Base-by-base conservation (phyloP, 768 basidiomycete genomes). In the Russula sp. region DNA sequence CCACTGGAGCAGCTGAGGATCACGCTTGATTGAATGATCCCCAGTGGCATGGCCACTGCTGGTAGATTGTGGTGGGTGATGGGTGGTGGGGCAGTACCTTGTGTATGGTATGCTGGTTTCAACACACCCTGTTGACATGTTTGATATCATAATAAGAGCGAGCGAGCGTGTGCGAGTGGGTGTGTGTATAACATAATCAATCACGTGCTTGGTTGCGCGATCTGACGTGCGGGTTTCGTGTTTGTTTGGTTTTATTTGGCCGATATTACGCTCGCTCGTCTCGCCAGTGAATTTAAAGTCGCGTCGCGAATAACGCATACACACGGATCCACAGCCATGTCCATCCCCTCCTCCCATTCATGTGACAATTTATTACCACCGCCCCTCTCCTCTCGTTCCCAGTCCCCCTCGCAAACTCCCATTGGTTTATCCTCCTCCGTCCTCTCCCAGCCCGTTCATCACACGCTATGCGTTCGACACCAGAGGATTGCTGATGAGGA, bases 401-500 rank as follows among this genome's bases (percentile, higher is more conserved):
- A 29, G 75, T 87, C 38, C 81, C 80, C 53, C 7, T 11, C 61
- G n/a, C 48, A 11, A 29, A 39, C 14, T 65, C 67, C 42, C 65
- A 64, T 4, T 2, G 29, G 34, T 7, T 3, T 50, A 14, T n/a
- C 36, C 8, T 11, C 50, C 3, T 13, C 43, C 20, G 8, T 29
- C n/a, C 52, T 54, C n/a, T 4, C 74, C 2, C 72, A 72, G 14
- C 70, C 74, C 0, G 73, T 80, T 2, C 79, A 81, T 14, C 77
- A 90, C 50, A 96, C 93, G 75, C 81, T 97, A 18, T 98, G 95
- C 71, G 86, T 94, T 6, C 76, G 95, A 36, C 96, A 98, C 74
- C 91, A 95, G 76, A 82, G 95, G 50, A 98, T 96, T 86, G 96
- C 96, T 6, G 93, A 98, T 76, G 86, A 96, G 74, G 92, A 92